phyloP scores from a whole-genome alignment of 352 stramenopile species.

The Phytophthora foliorum region DNA sequence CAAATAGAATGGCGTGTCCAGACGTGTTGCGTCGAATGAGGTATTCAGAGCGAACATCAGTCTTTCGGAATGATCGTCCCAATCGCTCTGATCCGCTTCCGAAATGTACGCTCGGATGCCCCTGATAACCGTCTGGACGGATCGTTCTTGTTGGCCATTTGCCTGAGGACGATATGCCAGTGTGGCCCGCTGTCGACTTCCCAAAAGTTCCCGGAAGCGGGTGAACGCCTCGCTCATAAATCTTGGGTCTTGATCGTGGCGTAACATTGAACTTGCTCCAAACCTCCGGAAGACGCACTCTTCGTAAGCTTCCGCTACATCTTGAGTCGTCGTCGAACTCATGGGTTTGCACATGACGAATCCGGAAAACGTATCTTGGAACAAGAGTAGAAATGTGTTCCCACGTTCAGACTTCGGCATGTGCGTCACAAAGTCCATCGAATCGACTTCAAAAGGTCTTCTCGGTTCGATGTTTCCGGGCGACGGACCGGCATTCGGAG shows the following conservation, averaged over 20 bases:
- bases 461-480: no score
- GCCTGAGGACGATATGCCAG: conserved; percentile 1
- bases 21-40: background rate
- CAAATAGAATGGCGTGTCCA: background rate
- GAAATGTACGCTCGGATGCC: background rate
- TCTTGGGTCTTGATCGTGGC: background rate
- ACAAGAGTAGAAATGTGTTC: no score
- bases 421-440: no score
- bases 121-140: background rate
- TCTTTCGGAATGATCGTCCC: background rate
- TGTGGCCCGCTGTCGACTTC: background rate
- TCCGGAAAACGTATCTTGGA: no score
- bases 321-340: background rate
- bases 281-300: background rate
- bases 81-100: no score
- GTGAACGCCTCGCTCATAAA: no score
- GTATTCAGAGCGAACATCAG: background rate
- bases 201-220: background rate
- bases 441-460: no score
- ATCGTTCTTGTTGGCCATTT: background rate
- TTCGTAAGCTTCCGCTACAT: background rate
- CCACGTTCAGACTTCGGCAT: no score
- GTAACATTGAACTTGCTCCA: background rate
- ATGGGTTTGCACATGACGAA: no score
- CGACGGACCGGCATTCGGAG: no score